A percentile compares a stretch with the other conserved stretches of the same genome.
Evolutionary conservation across 2,329 filamentous ascomycete species (phyloP).

Genomic region (Aspergillus spinulosporus): DNA sequence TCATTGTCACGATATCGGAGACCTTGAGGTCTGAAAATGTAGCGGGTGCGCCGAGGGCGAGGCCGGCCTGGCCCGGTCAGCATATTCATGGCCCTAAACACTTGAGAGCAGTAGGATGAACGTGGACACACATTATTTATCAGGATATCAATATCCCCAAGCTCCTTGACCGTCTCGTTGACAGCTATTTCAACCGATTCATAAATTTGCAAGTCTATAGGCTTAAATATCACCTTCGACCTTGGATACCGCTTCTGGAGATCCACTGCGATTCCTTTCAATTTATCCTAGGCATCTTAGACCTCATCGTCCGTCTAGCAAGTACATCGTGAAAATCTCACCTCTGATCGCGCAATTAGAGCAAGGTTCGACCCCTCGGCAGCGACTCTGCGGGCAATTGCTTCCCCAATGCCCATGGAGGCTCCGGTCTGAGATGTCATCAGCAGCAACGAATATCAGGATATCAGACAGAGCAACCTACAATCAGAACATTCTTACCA

Average conservation of each 20-base stretch:
- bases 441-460: neutral
- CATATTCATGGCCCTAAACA: neutral
- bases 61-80: slow-evolving; percentile 37
- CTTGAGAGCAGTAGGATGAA: neutral
- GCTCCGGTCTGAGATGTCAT: slow-evolving; percentile 38
- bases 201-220: slow-evolving; percentile 24
- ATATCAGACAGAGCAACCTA: neutral
- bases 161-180: slow-evolving; percentile 30
- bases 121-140: slow-evolving; percentile 45
- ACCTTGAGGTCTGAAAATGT: slow-evolving; percentile 46
- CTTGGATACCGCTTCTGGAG: slow-evolving; percentile 4
- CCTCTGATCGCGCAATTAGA: slow-evolving; percentile 46
- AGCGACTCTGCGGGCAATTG: slow-evolving; percentile 45
- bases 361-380: slow-evolving; percentile 43
- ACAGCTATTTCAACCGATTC: slow-evolving; percentile 30
- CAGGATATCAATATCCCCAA: slow-evolving; percentile 46
- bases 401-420: slow-evolving; percentile 51
- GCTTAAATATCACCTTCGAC: slow-evolving; percentile 14
- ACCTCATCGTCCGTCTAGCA: too few species aligned
- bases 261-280: slow-evolving; percentile 11
- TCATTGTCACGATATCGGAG: slow-evolving; percentile 48
- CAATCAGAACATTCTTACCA: slow-evolving; percentile 9
- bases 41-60: slow-evolving; percentile 49
- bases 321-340: neutral
- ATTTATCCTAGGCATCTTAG: slow-evolving; percentile 19